Conservation (phyloP, 2,329 filamentous ascomycete species). For the Westerdykella sp. region DNA sequence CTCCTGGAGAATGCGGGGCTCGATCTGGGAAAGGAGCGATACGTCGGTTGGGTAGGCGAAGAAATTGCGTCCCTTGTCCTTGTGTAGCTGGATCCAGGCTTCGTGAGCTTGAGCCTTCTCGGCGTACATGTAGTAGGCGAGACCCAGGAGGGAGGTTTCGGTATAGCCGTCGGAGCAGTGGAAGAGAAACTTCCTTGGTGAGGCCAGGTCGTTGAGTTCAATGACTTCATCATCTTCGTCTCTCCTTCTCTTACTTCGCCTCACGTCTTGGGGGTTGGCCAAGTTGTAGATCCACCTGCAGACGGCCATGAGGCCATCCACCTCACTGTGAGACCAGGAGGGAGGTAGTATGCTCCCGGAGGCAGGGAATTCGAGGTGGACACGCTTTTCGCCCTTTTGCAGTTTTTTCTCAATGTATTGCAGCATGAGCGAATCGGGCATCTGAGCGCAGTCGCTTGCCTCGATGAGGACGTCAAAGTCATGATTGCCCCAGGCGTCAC, state of each 20-base stretch:
- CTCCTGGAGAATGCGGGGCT: slow-evolving; percentile 65
- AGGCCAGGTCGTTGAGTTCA: slow-evolving; percentile 42
- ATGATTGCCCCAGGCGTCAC: slow-evolving; percentile 39
- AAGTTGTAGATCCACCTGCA: slow-evolving; percentile 87
- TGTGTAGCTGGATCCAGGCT: slow-evolving; percentile 83
- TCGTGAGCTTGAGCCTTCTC: slow-evolving; percentile 73
- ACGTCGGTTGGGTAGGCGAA: slow-evolving; percentile 94
- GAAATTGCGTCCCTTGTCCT: slow-evolving; percentile 77
- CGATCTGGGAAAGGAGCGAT: slow-evolving; percentile 68
- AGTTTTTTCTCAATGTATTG: slow-evolving; percentile 55
- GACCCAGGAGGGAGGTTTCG: slow-evolving; percentile 78
- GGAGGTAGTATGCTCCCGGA: slow-evolving; percentile 88
- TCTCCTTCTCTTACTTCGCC: slow-evolving; percentile 40
- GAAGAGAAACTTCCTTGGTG: slow-evolving; percentile 66
- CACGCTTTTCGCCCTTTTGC: slow-evolving; percentile 38
- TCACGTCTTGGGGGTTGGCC: slow-evolving; percentile 55
- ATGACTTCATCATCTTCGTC: slow-evolving; percentile 50
- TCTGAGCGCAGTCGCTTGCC: slow-evolving; percentile 74
- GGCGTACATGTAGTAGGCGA: slow-evolving; percentile 91
- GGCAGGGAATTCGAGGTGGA: slow-evolving; percentile 76
- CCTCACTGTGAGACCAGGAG: slow-evolving; percentile 74
- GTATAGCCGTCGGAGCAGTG: slow-evolving; percentile 97
- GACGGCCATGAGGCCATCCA: slow-evolving; percentile 76
- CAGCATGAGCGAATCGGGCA: slow-evolving; percentile 64
- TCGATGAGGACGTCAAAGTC: slow-evolving; percentile 83